phyloP scores from a whole-genome alignment of 768 basidiomycete genomes.

The Auricularia heimuer region DNA sequence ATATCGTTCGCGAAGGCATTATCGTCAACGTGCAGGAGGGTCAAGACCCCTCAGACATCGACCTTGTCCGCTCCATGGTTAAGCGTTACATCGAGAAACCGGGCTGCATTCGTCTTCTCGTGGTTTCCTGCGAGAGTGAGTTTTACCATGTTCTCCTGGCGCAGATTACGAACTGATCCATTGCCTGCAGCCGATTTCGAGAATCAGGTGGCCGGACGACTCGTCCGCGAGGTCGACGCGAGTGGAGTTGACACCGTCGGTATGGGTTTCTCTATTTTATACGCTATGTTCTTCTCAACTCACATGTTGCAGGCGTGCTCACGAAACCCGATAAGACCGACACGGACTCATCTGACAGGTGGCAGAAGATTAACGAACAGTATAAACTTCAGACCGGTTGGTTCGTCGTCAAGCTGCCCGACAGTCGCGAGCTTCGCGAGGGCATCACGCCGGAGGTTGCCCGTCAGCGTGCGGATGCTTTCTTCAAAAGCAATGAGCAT shows the following conservation, averaged over 20 bases:
- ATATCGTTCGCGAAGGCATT: constrained; percentile 29
- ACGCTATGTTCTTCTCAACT: not conserved
- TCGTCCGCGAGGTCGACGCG: constrained; percentile 52
- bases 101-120: constrained; percentile 52
- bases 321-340: constrained; percentile 68
- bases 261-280: constrained; percentile 18
- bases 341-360: constrained; percentile 40
- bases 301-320: constrained; percentile 41
- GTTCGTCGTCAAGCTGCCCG: constrained; percentile 49
- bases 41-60: constrained; percentile 47
- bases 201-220: constrained; percentile 63
- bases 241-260: constrained; percentile 62
- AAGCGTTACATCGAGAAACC: constrained; percentile 48
- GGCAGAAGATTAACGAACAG: constrained; percentile 29
- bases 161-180: not conserved
- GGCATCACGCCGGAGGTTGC: constrained; percentile 55
- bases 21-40: constrained; percentile 45
- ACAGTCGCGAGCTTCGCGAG: constrained; percentile 37
- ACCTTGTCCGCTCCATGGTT: constrained; percentile 49
- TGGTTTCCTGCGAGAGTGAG: constrained; percentile 57
- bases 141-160: not conserved
- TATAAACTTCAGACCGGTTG: constrained; percentile 44
- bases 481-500: constrained; percentile 28
- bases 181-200: constrained; percentile 57
- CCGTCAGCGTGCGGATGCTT: constrained; percentile 43